A percentile compares a stretch with the other conserved stretches of the same genome.
Conservation (phyloP, 768 basidiomycete genomes). For the Phlebiopsis flavidoalba region DNA sequence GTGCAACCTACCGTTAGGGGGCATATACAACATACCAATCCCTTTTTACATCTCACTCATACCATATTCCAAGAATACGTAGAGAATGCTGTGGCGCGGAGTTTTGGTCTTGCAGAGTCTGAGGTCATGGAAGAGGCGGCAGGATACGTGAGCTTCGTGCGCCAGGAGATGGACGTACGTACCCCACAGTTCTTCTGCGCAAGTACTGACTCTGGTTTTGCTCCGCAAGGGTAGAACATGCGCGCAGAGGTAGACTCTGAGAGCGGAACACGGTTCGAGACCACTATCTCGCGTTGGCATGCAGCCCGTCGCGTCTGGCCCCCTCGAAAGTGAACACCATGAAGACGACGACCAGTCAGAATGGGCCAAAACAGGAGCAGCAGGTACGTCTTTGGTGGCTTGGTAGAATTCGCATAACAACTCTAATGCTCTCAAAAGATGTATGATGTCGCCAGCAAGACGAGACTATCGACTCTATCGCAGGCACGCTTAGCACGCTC, state of each 20-base stretch:
- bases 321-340: slow-evolving; percentile 17
- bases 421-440: slow-evolving; percentile 41
- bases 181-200: not conserved
- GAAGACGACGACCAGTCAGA: slow-evolving; percentile 61
- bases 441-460: slow-evolving; percentile 88
- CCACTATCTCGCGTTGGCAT: slow-evolving; percentile 18
- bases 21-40: not conserved
- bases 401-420: not conserved
- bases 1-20: not conserved
- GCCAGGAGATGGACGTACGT: slow-evolving; percentile 74
- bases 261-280: slow-evolving; percentile 17
- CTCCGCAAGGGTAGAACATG: slow-evolving; percentile 64
- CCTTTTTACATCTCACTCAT: not conserved
- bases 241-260: slow-evolving; percentile 49
- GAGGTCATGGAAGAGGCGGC: slow-evolving; percentile 69
- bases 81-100: slow-evolving; percentile 76
- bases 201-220: slow-evolving; percentile 12
- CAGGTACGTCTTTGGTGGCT: slow-evolving; percentile 42
- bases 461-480: slow-evolving; percentile 79
- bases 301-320: slow-evolving; percentile 2
- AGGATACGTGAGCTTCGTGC: slow-evolving; percentile 70
- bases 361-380: slow-evolving; percentile 86
- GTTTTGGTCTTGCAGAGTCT: slow-evolving; percentile 74
- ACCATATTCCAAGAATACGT: slow-evolving; percentile 57
- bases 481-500: slow-evolving; percentile 78